Evolutionary conservation across 345 rosid species (phyloP).

Genomic region (Eucalyptus cloeziana): DNA sequence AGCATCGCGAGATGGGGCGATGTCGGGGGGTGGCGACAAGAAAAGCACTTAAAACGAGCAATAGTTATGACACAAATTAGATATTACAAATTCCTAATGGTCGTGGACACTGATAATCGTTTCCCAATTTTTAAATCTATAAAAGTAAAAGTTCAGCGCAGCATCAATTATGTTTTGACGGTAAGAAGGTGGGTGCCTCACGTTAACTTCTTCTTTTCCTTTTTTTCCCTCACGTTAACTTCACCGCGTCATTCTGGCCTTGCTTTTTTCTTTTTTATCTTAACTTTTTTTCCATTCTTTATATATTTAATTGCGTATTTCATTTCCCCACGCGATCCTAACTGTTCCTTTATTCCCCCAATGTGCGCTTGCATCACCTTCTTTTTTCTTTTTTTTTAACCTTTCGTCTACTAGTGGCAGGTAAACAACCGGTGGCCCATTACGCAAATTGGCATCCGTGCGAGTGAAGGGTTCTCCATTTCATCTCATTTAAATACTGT

Average conservation of each 20-base stretch:
- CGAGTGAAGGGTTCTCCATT: neutral
- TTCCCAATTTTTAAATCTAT: neutral
- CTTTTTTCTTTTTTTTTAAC: neutral
- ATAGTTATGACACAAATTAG: neutral
- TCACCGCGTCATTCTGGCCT: neutral
- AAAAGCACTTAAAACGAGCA: neutral
- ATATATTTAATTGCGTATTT: neutral
- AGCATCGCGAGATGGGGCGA: rapidly evolving
- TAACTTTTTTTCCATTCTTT: neutral
- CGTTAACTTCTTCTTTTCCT: neutral
- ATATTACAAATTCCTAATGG: neutral
- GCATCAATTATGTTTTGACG: neutral
- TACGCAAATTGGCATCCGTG: neutral
- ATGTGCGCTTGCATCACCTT: neutral
- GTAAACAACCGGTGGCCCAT: neutral
- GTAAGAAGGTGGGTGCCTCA: neutral
- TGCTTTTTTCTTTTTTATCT: neutral
- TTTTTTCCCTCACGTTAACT: neutral
- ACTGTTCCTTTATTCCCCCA: neutral
- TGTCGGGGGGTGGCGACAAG: neutral
- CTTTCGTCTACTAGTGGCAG: neutral
- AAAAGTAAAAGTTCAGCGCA: neutral
- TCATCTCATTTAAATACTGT: neutral
- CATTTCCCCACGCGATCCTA: neutral
- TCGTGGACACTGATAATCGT: neutral